phyloP scores from a whole-genome alignment of 805 yeast genomes.

The Saccharomyces kudriavzevii region DNA sequence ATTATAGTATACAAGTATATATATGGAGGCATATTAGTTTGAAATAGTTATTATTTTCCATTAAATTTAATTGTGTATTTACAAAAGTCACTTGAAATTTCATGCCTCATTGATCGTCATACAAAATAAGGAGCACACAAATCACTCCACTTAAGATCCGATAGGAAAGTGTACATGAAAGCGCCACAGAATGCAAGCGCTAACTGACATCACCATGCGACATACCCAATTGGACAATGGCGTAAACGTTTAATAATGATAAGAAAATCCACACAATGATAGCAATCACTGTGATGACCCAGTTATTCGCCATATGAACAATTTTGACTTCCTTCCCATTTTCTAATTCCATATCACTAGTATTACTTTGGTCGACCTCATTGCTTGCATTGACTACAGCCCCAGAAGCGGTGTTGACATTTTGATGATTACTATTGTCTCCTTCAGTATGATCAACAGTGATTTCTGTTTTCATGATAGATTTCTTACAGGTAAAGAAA shows the following conservation, averaged over 20 bases:
- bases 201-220: conserved; percentile 22
- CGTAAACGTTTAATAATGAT: conserved; percentile 60
- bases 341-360: conserved; percentile 11
- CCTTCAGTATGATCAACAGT: conserved; percentile 3
- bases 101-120: neutral
- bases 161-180: too few relatives aligned
- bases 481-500: conserved; percentile 64
- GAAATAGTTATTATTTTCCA: neutral
- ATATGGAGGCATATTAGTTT: neutral
- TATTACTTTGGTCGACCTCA: conserved; percentile 6
- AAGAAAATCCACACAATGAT: conserved; percentile 62
- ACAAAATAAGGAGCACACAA: neutral
- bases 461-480: conserved; percentile 56
- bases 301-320: conserved; percentile 54
- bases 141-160: neutral
- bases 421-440: conserved; percentile 2
- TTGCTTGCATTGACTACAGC: conserved; percentile 8
- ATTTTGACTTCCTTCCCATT: conserved; percentile 18
- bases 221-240: conserved; percentile 36
- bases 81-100: neutral
- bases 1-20: neutral
- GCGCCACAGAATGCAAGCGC: neutral
- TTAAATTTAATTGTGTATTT: neutral
- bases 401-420: conserved; percentile 4
- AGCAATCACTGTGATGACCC: conserved; percentile 47